A percentile compares a stretch with the other conserved stretches of the same genome.
Conservation (phyloP, 352 stramenopile species). For the Saprolegnia parasitica region DNA sequence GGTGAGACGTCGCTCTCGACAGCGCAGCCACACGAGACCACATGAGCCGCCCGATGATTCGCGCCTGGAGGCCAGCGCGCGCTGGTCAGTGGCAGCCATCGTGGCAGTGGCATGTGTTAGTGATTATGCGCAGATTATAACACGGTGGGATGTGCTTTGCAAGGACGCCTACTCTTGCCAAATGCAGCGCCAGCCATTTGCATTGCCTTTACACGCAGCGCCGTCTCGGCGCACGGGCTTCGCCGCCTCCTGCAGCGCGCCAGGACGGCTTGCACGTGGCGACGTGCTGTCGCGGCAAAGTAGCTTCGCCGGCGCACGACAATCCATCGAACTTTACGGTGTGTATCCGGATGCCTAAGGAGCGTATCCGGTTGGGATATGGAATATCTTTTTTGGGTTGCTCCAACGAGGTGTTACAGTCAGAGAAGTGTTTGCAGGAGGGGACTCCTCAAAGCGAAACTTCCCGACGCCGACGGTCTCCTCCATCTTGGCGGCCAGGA, state of each 20-base stretch:
- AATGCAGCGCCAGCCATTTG: neutral
- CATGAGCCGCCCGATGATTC: too few relatives aligned
- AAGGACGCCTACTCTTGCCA: neutral
- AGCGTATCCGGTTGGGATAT: constrained; percentile 7
- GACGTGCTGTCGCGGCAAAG: neutral
- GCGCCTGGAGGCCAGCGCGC: too few relatives aligned
- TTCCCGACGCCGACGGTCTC: neutral
- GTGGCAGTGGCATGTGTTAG: too few relatives aligned
- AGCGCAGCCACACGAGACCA: too few relatives aligned
- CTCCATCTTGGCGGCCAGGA: neutral
- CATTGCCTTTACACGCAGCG: neutral
- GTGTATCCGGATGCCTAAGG: constrained; percentile 7
- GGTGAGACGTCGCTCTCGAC: too few relatives aligned
- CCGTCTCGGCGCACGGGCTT: too few relatives aligned
- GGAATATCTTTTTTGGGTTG: constrained; percentile 17
- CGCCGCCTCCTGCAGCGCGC: too few relatives aligned
- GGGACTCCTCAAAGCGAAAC: constrained; percentile 22
- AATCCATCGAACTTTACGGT: neutral
- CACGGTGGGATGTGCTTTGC: neutral
- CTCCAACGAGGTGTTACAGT: constrained; percentile 3
- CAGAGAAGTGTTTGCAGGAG: constrained; percentile 28
- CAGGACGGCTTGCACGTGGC: too few relatives aligned
- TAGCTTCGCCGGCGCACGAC: neutral
- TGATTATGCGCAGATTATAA: neutral
- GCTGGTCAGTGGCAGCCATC: too few relatives aligned